Evolutionary conservation across 1,284 basidiomycete genomes (phyloP).

Genomic region (Melampsora americana): DNA sequence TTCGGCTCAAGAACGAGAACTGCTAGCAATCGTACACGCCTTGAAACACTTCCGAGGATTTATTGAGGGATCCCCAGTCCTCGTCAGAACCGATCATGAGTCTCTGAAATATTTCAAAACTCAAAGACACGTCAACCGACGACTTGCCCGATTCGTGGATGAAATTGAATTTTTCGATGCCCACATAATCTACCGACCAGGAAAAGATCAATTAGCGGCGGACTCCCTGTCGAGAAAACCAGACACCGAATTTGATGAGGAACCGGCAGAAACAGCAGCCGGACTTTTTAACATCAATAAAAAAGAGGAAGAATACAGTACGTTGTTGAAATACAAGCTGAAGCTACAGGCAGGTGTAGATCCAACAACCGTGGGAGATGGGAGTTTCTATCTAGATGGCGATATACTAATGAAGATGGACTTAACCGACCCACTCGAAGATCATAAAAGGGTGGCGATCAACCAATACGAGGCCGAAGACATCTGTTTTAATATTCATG

Average conservation of each 20-base stretch:
- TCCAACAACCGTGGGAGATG: too few species aligned
- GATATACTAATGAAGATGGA: too few species aligned
- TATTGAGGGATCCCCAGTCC: conserved; percentile 12
- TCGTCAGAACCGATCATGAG: conserved; percentile 11
- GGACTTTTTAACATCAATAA: background rate
- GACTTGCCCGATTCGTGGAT: too few species aligned
- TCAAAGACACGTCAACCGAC: conserved; percentile 3
- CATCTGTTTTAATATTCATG: background rate
- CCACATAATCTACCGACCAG: too few species aligned
- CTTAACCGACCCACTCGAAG: too few species aligned
- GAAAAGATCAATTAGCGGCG: too few species aligned
- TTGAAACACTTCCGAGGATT: conserved; percentile 14
- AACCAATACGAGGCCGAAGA: too few species aligned
- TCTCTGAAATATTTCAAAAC: conserved; percentile 23
- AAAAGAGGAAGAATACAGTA: background rate
- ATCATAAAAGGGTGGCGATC: too few species aligned
- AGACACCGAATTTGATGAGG: background rate
- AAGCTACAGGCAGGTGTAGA: background rate
- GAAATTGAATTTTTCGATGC: too few species aligned
- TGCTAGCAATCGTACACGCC: conserved; percentile 16
- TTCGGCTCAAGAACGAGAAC: conserved; percentile 37
- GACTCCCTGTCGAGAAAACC: conserved; percentile 16
- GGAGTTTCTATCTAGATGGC: too few species aligned
- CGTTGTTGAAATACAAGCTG: background rate
- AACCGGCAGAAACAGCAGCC: background rate